Evolutionary conservation across 345 rosid genomes (phyloP).

Genomic region (Cardiospermum halicacabum): DNA sequence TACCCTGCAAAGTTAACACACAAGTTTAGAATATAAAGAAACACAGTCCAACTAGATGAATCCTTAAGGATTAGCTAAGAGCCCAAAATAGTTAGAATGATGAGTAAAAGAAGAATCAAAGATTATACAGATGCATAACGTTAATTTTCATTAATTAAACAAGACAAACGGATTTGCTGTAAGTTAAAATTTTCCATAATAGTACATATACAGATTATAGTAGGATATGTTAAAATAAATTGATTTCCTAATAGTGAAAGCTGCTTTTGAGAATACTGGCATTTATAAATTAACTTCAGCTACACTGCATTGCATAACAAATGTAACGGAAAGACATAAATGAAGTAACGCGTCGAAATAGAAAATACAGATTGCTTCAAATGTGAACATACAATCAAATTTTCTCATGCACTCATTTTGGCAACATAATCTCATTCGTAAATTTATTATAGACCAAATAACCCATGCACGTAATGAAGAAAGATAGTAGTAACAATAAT

Average conservation of each 20-base stretch:
- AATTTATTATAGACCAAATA: not conserved
- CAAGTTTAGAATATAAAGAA: not conserved
- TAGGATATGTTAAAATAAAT: not conserved
- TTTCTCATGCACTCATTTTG: not conserved
- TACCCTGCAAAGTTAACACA: slow-evolving; percentile 40
- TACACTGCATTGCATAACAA: not conserved
- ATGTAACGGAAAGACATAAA: not conserved
- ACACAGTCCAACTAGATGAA: not conserved
- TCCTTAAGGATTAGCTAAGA: not conserved
- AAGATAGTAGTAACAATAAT: no score
- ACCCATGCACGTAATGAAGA: not conserved
- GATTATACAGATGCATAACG: not conserved
- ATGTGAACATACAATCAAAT: not conserved
- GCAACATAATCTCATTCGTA: not conserved
- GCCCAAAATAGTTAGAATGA: not conserved
- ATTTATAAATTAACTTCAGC: not conserved
- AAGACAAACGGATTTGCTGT: not conserved
- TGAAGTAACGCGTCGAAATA: not conserved
- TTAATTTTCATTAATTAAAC: not conserved
- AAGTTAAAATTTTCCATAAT: not conserved
- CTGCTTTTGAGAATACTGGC: not conserved
- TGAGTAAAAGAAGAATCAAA: not conserved
- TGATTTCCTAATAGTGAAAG: not conserved
- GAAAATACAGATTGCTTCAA: not conserved
- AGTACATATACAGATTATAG: not conserved